These are phyloP conservation scores for Themeda triandra DNA, from an alignment of 176 grass and related monocot species.

Conservation along the genomic window DNA sequence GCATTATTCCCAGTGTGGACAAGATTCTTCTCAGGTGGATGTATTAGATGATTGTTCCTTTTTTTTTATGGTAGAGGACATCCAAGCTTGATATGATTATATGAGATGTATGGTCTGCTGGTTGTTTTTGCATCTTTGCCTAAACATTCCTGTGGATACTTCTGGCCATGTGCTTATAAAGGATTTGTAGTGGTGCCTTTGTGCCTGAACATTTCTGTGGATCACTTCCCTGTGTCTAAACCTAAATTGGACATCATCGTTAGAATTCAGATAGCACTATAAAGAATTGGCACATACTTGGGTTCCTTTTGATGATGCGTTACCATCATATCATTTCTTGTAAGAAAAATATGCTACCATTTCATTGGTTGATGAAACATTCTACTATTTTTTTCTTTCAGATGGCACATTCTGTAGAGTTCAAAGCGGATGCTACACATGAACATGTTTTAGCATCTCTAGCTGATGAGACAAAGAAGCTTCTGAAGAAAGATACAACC, in stretches of 20 bases:
- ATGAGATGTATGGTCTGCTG: not conserved
- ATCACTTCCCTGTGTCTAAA: not conserved
- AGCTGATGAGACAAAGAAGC: constrained; percentile 78
- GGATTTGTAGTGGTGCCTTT: constrained; percentile 9
- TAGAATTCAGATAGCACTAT: constrained; percentile 19
- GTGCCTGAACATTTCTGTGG: not conserved
- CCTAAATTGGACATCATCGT: not conserved
- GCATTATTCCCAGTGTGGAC: not conserved
- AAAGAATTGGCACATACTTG: constrained; percentile 15
- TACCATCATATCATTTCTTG: not conserved
- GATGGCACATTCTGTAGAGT: constrained; percentile 79
- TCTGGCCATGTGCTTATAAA: not conserved
- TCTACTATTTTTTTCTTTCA: constrained; percentile 45
- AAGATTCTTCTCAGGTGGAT: constrained; percentile 23
- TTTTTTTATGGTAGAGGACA: not conserved
- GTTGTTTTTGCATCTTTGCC: constrained; percentile 14
- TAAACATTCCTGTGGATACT: not conserved
- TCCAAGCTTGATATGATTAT: not conserved
- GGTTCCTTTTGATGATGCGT: constrained; percentile 2
- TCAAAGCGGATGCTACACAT: constrained; percentile 57
- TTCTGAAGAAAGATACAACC: constrained; percentile 86
- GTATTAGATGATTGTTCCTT: not conserved
- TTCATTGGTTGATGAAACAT: constrained; percentile 6
- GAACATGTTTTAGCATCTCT: constrained; percentile 87
- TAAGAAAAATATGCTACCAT: not conserved